Percentiles rank a stretch among this genome's conserved stretches.
phyloP scores from a whole-genome alignment of 192 early-diverging fungal genomes.

The Haplosporangium gracile region DNA sequence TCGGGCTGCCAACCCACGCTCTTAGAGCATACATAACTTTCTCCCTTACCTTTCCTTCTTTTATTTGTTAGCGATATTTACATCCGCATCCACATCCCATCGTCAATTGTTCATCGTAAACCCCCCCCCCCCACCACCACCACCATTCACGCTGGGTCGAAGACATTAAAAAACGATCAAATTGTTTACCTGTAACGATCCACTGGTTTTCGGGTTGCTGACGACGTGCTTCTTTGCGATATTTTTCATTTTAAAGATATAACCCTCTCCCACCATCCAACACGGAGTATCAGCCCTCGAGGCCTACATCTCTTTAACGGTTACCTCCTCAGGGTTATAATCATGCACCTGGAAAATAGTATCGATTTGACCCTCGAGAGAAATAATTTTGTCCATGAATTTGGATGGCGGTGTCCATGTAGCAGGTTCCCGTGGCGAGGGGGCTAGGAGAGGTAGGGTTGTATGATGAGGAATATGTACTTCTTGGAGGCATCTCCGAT shows the following conservation, averaged over 20 bases:
- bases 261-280: background rate
- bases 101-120: too few relatives aligned
- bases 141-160: too few relatives aligned
- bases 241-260: too few relatives aligned
- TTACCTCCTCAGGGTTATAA: slow-evolving; percentile 23
- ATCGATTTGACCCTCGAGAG: slow-evolving; percentile 22
- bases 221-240: too few relatives aligned
- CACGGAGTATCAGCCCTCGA: slow-evolving; percentile 10
- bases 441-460: slow-evolving; percentile 1
- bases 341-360: slow-evolving; percentile 42
- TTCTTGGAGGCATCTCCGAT: slow-evolving; percentile 36
- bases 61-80: too few relatives aligned
- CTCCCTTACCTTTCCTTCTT: too few relatives aligned
- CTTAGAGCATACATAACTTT: too few relatives aligned
- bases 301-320: slow-evolving; percentile 13
- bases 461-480: slow-evolving; percentile 5
- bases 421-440: slow-evolving; percentile 2
- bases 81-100: too few relatives aligned
- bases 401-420: slow-evolving; percentile 13
- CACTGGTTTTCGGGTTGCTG: too few relatives aligned
- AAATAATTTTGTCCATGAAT: slow-evolving; percentile 36
- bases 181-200: too few relatives aligned
- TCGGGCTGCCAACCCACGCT: slow-evolving; percentile 4
- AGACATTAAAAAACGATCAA: too few relatives aligned
- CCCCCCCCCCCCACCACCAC: too few relatives aligned